Conservation (phyloP, 2,329 filamentous ascomycete species). For the Epichloe hybrida region DNA sequence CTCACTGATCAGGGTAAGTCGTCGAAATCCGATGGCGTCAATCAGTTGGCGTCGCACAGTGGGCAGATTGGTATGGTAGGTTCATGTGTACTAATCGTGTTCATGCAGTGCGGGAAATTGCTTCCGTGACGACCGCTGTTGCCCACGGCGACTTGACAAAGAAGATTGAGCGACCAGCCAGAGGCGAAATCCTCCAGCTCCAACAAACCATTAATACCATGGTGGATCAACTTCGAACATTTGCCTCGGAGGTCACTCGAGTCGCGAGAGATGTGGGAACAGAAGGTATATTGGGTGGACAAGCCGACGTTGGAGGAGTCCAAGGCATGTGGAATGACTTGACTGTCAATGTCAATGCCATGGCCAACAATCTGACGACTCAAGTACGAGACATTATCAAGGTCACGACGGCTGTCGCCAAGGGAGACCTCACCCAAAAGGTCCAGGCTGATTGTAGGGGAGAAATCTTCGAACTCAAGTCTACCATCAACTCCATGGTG, state of each 20-base stretch:
- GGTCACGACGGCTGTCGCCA: slow-evolving; percentile 58
- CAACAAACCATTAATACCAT: slow-evolving; percentile 84
- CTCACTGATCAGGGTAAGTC: slow-evolving; percentile 55
- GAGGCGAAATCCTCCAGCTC: slow-evolving; percentile 69
- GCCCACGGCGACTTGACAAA: slow-evolving; percentile 72
- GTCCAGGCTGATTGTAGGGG: slow-evolving; percentile 86
- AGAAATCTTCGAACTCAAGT: slow-evolving; percentile 89
- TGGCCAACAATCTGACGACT: slow-evolving; percentile 77
- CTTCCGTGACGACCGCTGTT: slow-evolving; percentile 70
- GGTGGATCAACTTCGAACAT: slow-evolving; percentile 74
- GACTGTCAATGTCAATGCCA: slow-evolving; percentile 75
- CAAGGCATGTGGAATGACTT: slow-evolving; percentile 84
- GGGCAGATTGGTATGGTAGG: neutral
- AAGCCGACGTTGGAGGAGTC: slow-evolving; percentile 71
- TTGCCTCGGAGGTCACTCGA: slow-evolving; percentile 71
- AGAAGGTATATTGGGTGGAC: slow-evolving; percentile 68
- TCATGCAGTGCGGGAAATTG: slow-evolving; percentile 60
- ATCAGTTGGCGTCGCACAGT: neutral
- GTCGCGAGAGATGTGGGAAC: slow-evolving; percentile 76
- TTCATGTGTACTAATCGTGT: neutral
- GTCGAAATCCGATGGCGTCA: neutral
- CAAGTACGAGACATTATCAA: slow-evolving; percentile 92
- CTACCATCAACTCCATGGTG: slow-evolving; percentile 98
- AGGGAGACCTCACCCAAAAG: slow-evolving; percentile 90
- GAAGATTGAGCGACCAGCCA: slow-evolving; percentile 69